phyloP scores from a whole-genome alignment of 108 stramenopile species.

The Schizochytrium sp. region DNA sequence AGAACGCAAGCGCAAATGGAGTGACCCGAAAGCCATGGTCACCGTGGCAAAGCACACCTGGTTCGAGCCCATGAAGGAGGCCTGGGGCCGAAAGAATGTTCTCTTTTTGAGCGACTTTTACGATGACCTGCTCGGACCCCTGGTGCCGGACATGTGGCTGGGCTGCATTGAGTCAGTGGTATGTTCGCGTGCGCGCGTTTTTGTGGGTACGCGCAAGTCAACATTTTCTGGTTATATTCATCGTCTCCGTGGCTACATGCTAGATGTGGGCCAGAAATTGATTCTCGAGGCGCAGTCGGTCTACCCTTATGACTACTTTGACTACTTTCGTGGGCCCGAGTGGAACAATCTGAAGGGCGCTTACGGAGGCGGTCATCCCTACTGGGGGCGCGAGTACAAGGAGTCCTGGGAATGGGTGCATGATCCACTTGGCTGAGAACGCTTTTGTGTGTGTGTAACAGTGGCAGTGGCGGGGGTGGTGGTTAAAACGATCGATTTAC shows the following conservation, averaged over 20 bases:
- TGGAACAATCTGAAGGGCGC: background rate
- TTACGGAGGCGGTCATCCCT: slow-evolving; percentile 1
- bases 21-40: background rate
- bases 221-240: slow-evolving; percentile 1
- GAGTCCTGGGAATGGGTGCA: slow-evolving; percentile 7
- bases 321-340: background rate
- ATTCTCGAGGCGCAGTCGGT: slow-evolving; percentile 14
- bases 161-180: slow-evolving; percentile 1
- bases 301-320: background rate
- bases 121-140: background rate
- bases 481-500: no score
- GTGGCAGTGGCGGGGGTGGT: no score
- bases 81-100: background rate
- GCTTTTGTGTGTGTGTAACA: no score
- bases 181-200: background rate
- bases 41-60: background rate
- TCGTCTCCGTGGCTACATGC: slow-evolving; percentile 1
- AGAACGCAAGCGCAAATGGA: background rate
- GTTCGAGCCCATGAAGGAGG: slow-evolving; percentile 13
- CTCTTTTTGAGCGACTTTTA: background rate
- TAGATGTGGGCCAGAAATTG: background rate
- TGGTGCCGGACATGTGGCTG: background rate
- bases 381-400: slow-evolving; percentile 13
- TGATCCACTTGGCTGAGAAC: background rate
- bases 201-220: slow-evolving; percentile 5